Evolutionary conservation across 177 flowering plant genomes (phyloP), one percentile per base, ranked within the genome.

Genomic region (Telopea speciosissima): DNA sequence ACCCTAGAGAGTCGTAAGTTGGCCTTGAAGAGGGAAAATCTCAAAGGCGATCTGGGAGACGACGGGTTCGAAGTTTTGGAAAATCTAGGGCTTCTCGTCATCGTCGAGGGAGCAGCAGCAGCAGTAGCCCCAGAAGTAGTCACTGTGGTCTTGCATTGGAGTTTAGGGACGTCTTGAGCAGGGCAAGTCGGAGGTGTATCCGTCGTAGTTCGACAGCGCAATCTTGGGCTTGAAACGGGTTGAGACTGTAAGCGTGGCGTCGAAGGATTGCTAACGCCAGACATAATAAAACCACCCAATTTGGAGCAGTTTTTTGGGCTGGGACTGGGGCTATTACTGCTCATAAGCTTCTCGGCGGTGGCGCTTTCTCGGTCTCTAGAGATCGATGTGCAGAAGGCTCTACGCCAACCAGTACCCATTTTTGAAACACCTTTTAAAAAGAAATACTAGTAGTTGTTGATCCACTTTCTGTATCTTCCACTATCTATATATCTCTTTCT

Each of bases 41-140:
- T 75, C 7, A 92, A 85, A 1, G 96, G 91, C 0, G 93, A 88
- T 72, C 83, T 81, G 0, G 98, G 98, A 24, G 97, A 90, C 0
- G 93, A 84, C 2, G 97, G 89, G 60, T 83, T 82, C 26, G 88
- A 85, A 66, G 68, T 64, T 28, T 65, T 74, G 65, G 83, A 80
- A 52, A 84, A 62, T 66, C 83, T 75, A 1, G 88, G 85, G 77
- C 84, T 86, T 67, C 77, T 87, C 17, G 73, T 70, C 5, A 75
- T 33, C 66, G 81, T 81, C 73, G 81, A 25, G 84, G 83, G 61
- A 49, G 1, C 19, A 49, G 54, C 5, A 36, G 0, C 40, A 4
- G 40, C 40, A 36, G 74, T 82, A 3, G 88, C 87, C 64, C 82
- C 83, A 8, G 68, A 72, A 44, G 24, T 26, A 23, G 69, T 61